Evolutionary conservation across 2,329 filamentous ascomycete genomes (phyloP).

Genomic region (Aspergillus brasiliensis): DNA sequence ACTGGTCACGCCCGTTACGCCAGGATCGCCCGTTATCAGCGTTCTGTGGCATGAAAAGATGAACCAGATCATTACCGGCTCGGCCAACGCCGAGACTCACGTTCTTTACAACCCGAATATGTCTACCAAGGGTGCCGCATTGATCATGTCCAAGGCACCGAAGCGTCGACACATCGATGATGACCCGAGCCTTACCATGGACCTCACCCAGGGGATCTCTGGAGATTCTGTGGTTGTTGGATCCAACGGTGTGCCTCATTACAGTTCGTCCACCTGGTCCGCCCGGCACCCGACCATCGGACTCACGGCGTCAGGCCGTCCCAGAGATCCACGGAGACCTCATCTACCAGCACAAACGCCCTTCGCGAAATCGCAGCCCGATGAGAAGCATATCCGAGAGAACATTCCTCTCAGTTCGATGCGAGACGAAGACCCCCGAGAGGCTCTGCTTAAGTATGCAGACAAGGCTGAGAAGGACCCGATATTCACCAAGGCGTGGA

Average conservation of each 20-base stretch:
- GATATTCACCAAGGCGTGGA: constrained; percentile 92
- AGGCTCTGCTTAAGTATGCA: constrained; percentile 92
- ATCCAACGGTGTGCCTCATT: constrained; percentile 70
- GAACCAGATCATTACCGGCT: constrained; percentile 94
- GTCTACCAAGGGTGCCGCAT: constrained; percentile 78
- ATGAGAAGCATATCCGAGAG: constrained; percentile 84
- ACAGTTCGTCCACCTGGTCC: constrained; percentile 66
- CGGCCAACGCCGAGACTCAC: constrained; percentile 85
- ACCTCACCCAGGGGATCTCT: constrained; percentile 77
- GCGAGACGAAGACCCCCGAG: constrained; percentile 93
- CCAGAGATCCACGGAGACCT: constrained; percentile 79
- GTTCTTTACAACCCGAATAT: constrained; percentile 87
- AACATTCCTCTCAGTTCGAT: constrained; percentile 88
- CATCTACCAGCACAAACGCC: constrained; percentile 82
- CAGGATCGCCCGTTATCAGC: constrained; percentile 76
- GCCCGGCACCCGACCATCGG: constrained; percentile 70
- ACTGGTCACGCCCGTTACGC: constrained; percentile 84
- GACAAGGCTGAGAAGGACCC: constrained; percentile 91
- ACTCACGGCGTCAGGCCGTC: constrained; percentile 74
- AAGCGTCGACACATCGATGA: constrained; percentile 97
- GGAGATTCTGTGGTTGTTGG: constrained; percentile 78
- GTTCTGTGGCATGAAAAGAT: constrained; percentile 92
- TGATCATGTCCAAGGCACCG: constrained; percentile 88
- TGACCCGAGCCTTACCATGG: constrained; percentile 82
- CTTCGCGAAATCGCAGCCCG: constrained; percentile 86